Conservation (phyloP, 208 protist species). For the Leptomonas seymouri region DNA sequence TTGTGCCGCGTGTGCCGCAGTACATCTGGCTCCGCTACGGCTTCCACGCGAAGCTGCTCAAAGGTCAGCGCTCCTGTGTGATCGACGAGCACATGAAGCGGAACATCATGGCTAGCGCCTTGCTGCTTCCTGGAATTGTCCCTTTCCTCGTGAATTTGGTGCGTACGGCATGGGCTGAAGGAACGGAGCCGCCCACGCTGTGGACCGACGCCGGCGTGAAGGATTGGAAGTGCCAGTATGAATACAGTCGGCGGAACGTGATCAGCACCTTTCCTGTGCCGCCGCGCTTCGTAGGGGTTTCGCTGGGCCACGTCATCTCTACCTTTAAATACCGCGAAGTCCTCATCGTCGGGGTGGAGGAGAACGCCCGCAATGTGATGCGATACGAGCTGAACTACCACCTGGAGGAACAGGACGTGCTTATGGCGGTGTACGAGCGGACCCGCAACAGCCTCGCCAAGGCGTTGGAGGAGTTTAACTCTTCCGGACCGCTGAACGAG, state of each 20-base stretch:
- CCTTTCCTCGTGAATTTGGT: constrained; percentile 90
- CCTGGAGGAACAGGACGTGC: constrained; percentile 54
- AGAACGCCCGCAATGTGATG: constrained; percentile 53
- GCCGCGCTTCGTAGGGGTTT: constrained; percentile 48
- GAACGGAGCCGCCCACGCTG: constrained; percentile 48
- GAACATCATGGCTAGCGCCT: constrained; percentile 78
- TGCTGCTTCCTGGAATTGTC: constrained; percentile 81
- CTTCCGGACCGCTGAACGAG: constrained; percentile 34
- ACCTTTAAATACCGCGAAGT: constrained; percentile 71
- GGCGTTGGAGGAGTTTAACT: constrained; percentile 54
- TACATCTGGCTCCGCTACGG: constrained; percentile 86
- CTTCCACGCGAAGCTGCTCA: constrained; percentile 69
- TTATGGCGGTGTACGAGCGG: constrained; percentile 73
- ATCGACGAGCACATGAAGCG: constrained; percentile 87
- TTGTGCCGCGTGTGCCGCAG: constrained; percentile 72
- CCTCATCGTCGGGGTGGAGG: constrained; percentile 77
- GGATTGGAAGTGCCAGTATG: constrained; percentile 83
- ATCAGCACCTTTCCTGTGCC: constrained; percentile 72
- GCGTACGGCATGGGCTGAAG: constrained; percentile 62
- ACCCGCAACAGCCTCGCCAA: constrained; percentile 50
- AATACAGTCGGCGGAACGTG: constrained; percentile 78
- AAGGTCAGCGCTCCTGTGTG: constrained; percentile 55
- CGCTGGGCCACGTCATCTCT: constrained; percentile 45
- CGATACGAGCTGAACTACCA: constrained; percentile 66
- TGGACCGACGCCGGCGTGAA: constrained; percentile 59